Evolutionary conservation across 352 stramenopile species (phyloP), one percentile per base, ranked within the genome.

Genomic region (Globisporangium viniferum): DNA sequence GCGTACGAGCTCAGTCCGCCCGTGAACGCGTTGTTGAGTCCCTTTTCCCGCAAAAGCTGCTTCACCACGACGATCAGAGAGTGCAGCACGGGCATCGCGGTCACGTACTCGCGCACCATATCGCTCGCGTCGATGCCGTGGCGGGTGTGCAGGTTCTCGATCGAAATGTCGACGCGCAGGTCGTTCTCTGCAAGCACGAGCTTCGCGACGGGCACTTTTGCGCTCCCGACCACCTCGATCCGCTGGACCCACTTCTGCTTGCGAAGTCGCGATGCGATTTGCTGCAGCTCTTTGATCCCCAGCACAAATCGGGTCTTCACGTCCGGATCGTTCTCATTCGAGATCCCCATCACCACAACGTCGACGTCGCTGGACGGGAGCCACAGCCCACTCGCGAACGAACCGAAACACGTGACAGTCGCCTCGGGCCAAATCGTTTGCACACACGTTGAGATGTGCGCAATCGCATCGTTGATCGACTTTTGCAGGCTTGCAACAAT

Each of bases 1-100:
- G 88, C 88, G 72, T 97, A 97, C 60, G 88, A 96, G 68, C 87
- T 96, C 55, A 97, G 73, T 8, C 91, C 89, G 22, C 91, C 90
- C 0, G 88, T 95, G 73, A 96, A 97, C 2, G 91, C 90, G 60
- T 93, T 91, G 70, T 98, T 97, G 0, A 98, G 75, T 7, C 86
- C 86, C 44, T 96, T 95, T 41, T 93, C 88, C 20, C 88, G 79
- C 49, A 98, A 72, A 48, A 97, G 88, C 59, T 95, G 84, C 74
- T 96, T 92, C 55, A 97, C 59, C 14, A 97, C 86, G 63, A 97
- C 75, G 27, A 94, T 71, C 44, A 98, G 67, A 5, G 92, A 88
- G 39, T 91, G 86, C 53, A 98, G 71, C 9, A 84, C 71, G 0
- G 87, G 84, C 24, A 96, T 68, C 2, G 80, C 75, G 5, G 68